Percentiles rank a stretch among this genome's conserved stretches.
These are phyloP conservation scores for Elongisporangium prolatum DNA, from an alignment of 352 stramenopile species.

Conservation along the genomic window DNA sequence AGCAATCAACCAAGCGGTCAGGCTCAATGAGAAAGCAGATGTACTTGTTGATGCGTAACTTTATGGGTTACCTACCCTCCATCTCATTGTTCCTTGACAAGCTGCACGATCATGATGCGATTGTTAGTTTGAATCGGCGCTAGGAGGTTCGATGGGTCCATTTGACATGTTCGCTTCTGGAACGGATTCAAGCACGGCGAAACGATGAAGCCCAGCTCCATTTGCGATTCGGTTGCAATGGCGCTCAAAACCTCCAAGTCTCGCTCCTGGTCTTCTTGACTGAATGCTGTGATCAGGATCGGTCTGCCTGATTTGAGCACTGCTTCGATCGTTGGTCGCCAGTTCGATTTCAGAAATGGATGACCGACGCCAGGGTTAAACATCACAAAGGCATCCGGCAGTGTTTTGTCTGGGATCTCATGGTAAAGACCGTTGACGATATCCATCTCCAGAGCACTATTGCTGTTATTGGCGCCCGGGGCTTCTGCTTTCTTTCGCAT, in stretches of 20 bases:
- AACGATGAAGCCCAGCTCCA: constrained; percentile 24
- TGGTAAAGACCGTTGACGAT: constrained; percentile 54
- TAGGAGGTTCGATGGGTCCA: constrained; percentile 19
- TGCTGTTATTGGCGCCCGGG: constrained; percentile 8
- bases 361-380: constrained; percentile 76
- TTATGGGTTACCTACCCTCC: too few species aligned
- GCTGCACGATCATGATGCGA: constrained; percentile 47
- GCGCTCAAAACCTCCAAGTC: constrained; percentile 42
- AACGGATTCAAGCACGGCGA: constrained; percentile 51
- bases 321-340: constrained; percentile 46
- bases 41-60: too few species aligned
- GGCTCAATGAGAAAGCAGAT: too few species aligned
- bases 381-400: constrained; percentile 56
- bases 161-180: constrained; percentile 2
- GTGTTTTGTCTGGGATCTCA: constrained; percentile 16
- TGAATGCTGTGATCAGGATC: constrained; percentile 64
- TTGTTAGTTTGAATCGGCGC: constrained; percentile 53
- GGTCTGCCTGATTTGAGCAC: constrained; percentile 40
- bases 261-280: constrained; percentile 46
- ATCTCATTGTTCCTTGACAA: constrained; percentile 5
- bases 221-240: constrained; percentile 13
- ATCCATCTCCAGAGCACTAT: constrained; percentile 27
- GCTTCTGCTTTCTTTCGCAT: constrained; percentile 18
- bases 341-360: constrained; percentile 33
- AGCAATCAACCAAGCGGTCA: background rate